These are phyloP conservation scores for Aspergillus sp. DNA, from an alignment of 2,329 filamentous ascomycete species.

Conservation along the genomic window DNA sequence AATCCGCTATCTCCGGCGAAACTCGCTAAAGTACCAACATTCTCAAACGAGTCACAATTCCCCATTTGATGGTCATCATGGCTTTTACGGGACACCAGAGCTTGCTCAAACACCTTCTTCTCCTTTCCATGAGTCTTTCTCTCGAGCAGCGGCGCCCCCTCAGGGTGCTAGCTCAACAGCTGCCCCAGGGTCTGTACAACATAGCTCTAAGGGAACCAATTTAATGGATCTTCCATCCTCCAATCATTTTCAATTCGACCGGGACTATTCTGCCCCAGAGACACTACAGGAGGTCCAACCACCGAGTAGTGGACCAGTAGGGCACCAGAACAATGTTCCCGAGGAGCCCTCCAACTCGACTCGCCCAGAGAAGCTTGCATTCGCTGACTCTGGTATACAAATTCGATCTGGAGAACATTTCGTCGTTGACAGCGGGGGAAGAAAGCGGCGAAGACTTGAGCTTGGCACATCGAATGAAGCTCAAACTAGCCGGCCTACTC, in stretches of 20 bases:
- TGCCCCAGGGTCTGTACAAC: too few relatives aligned
- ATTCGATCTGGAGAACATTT: slow-evolving; percentile 14
- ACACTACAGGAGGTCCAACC: background rate
- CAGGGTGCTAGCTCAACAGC: background rate
- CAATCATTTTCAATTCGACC: background rate
- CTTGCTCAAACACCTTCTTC: background rate
- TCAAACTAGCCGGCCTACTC: background rate
- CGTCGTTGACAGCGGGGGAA: slow-evolving; percentile 17
- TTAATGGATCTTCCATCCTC: background rate
- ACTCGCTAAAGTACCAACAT: slow-evolving; percentile 43
- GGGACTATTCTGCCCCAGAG: background rate
- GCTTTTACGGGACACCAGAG: slow-evolving; percentile 1
- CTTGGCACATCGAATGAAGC: slow-evolving; percentile 5
- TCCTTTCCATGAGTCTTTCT: background rate
- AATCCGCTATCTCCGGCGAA: slow-evolving; percentile 46
- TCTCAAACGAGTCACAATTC: background rate
- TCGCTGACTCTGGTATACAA: background rate
- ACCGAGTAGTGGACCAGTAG: background rate
- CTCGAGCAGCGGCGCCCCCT: background rate
- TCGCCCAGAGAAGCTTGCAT: too few relatives aligned
- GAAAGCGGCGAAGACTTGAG: slow-evolving; percentile 22
- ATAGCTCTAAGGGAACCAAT: background rate
- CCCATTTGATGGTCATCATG: slow-evolving; percentile 4
- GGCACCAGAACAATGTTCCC: background rate
- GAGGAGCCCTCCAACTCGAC: background rate